Conservation (phyloP, 768 basidiomycete genomes). For the Boletus edulis region DNA sequence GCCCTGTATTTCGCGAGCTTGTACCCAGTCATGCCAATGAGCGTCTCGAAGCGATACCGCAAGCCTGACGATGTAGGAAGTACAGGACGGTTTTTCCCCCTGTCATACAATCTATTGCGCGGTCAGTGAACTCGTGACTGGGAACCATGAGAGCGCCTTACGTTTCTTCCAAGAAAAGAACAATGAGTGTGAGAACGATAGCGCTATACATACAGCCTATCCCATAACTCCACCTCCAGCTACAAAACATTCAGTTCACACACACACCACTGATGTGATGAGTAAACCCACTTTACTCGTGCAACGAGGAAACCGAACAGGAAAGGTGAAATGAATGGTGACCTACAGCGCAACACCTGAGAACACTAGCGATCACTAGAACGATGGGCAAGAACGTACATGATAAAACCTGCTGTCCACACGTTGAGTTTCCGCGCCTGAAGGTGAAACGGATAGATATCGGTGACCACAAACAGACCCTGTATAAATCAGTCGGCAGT, state of each 20-base stretch:
- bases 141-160: constrained; percentile 17
- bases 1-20: constrained; percentile 46
- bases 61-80: constrained; percentile 29
- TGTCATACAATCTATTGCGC: constrained; percentile 44
- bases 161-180: constrained; percentile 51
- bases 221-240: constrained; percentile 54
- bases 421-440: constrained; percentile 51
- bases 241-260: constrained; percentile 12
- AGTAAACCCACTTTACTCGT: constrained; percentile 21
- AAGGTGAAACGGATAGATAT: constrained; percentile 53
- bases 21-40: constrained; percentile 47
- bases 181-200: constrained; percentile 45
- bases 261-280: too few relatives aligned
- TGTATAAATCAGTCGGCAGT: constrained; percentile 5
- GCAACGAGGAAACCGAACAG: constrained; percentile 29
- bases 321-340: constrained; percentile 31
- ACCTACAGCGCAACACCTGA: constrained; percentile 27
- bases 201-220: constrained; percentile 47
- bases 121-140: background rate
- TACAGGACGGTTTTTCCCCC: constrained; percentile 35
- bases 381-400: constrained; percentile 43
- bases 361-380: constrained; percentile 23
- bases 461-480: constrained; percentile 47
- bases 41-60: constrained; percentile 42
- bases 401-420: constrained; percentile 54